Percentiles rank a stretch among this genome's conserved stretches.
Evolutionary conservation across 1,139 yeast genomes (phyloP).

Genomic region (Zygosaccharomyces sapae): DNA sequence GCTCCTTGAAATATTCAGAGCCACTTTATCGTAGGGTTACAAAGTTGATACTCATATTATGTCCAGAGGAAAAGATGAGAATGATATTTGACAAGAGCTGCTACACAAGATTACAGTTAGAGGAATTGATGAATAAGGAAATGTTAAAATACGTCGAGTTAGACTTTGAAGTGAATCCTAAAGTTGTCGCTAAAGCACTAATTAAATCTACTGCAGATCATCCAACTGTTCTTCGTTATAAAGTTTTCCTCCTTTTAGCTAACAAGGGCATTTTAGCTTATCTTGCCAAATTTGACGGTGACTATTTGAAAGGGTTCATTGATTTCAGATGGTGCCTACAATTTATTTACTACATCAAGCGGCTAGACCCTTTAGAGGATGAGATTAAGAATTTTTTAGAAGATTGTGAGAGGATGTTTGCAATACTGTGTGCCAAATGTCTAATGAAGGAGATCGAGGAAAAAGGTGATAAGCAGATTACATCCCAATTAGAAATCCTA

Average conservation of each 20-base stretch:
- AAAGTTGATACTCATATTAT: constrained; percentile 2
- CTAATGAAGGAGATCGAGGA: constrained; percentile 3
- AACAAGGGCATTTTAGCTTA: constrained; percentile 14
- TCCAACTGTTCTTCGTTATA: constrained; percentile 3
- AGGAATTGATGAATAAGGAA: constrained; percentile 12
- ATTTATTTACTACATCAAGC: constrained; percentile 18
- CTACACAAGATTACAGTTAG: constrained; percentile 7
- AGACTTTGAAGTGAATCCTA: constrained; percentile 20
- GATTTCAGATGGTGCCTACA: constrained; percentile 25
- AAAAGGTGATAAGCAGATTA: constrained; percentile 2
- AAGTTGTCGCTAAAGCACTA: constrained; percentile 17
- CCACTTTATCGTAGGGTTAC: constrained; percentile 5
- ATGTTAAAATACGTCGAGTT: constrained; percentile 17
- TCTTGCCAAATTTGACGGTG: constrained; percentile 12
- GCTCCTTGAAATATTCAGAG: constrained; percentile 5
- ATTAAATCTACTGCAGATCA: constrained; percentile 7
- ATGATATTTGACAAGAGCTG: constrained; percentile 5
- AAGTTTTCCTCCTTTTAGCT: constrained; percentile 3
- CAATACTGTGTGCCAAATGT: constrained; percentile 16
- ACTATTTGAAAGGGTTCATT: constrained; percentile 17
- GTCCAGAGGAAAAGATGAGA: constrained; percentile 5
- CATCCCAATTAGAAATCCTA: neutral
- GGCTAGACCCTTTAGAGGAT: constrained; percentile 11
- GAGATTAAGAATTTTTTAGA: too few species aligned
- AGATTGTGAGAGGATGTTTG: constrained; percentile 15